phyloP scores from a whole-genome alignment of 257 asterid species.

The Scutellaria galericulata region DNA sequence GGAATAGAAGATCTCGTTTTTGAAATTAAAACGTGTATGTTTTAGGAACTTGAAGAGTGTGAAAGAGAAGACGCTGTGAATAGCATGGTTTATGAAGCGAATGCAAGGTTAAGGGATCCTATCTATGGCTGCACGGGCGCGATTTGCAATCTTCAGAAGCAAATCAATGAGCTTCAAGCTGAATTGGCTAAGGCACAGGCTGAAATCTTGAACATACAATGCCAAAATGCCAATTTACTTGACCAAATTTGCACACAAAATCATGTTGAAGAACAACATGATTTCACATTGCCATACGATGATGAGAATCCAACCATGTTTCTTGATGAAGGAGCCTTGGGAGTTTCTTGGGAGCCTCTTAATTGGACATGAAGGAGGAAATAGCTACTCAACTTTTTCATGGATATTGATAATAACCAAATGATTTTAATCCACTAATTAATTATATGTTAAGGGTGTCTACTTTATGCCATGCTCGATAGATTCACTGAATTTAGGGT shows the following conservation, averaged over 20 bases:
- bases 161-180: constrained; percentile 63
- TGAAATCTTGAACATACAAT: constrained; percentile 57
- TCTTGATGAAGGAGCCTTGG: constrained; percentile 35
- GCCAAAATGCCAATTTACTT: constrained; percentile 48
- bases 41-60: constrained; percentile 61
- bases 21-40: not conserved
- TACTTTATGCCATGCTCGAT: too few species aligned
- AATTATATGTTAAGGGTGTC: too few species aligned
- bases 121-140: constrained; percentile 74
- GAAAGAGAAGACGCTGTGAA: constrained; percentile 76
- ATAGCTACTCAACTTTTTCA: too few species aligned
- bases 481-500: too few species aligned
- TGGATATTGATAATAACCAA: too few species aligned
- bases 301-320: constrained; percentile 17
- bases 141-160: constrained; percentile 63
- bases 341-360: constrained; percentile 38
- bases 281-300: not conserved
- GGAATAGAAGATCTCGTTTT: not conserved
- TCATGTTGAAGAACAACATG: not conserved
- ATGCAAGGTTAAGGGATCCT: constrained; percentile 71
- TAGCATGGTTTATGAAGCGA: constrained; percentile 84
- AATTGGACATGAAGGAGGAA: constrained; percentile 35
- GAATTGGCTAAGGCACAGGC: constrained; percentile 67
- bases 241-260: constrained; percentile 2
- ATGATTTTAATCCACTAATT: too few species aligned